Base-by-base conservation (phyloP, 2,329 filamentous ascomycete genomes). In the Bisporella sp. region DNA sequence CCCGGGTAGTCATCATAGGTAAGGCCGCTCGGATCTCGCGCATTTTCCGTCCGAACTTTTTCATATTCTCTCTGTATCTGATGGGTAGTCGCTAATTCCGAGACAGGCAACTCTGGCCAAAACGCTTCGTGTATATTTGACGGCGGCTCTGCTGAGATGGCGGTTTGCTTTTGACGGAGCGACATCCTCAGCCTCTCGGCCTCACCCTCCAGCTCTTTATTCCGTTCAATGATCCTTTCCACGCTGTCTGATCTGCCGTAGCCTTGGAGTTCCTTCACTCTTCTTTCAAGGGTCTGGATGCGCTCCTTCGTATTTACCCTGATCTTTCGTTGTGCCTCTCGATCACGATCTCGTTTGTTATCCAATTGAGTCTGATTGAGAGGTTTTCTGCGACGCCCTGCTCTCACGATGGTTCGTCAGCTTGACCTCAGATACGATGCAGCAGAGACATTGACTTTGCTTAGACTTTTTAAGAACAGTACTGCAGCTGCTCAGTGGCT, bases 281-380 rank as follows among this genome's bases (percentile, higher is more conserved):
- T 62, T 48, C 57, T 54, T 56, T 64, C 62, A 11, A 65, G 47
- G 31, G 54, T 58, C 44, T 61, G 75, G 62, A 95, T 95, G 67
- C 89, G 87, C 64, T 87, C 81, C 71, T 90, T 92, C 39, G 89
- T 95, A 59, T 90, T 79, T 66, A 89, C 87, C 47, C 90, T 78
- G 57, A 95, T 96, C 45, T 89, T 89, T 45, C 90, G 81, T 70
- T 96, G 90, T 42, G 90, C 89, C 69, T 95, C 89, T 56, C 90
- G 81, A 68, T 96, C 90, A 71, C 95, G 95, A 64, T 88, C 88
- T 57, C 90, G 79, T 74, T 96, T 96, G 66, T 90, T 85, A 40
- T 85, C 88, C 52, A 96, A 78, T 70, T 96, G 90, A 54, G 90
- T 87, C 21, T 89, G 87, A 31, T 88, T 95, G 65, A 95, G 77